Evolutionary conservation across 1,284 basidiomycete genomes (phyloP).

Genomic region (Gastroboletus turbinatus): DNA sequence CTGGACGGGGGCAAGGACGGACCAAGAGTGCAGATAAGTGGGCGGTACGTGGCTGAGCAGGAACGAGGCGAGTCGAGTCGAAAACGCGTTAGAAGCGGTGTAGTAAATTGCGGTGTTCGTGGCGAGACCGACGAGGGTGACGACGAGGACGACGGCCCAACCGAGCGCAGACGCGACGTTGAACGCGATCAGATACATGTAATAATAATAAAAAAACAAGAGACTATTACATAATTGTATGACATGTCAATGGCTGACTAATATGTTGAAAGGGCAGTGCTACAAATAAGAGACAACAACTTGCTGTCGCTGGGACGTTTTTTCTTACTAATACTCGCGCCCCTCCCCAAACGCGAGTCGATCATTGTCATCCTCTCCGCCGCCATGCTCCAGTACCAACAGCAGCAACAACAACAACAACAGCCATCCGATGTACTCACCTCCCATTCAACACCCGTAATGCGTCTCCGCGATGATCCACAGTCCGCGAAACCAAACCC

Average conservation of each 20-base stretch:
- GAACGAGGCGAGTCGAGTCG: constrained; percentile 27
- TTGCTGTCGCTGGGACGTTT: constrained; percentile 13
- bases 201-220: not conserved
- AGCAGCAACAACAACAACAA: constrained; percentile 26
- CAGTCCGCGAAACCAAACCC: constrained; percentile 14
- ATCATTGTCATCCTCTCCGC: constrained; percentile 36
- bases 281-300: constrained; percentile 28
- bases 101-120: not conserved
- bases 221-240: constrained; percentile 16
- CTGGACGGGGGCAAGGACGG: constrained; percentile 73
- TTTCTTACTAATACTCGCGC: constrained; percentile 40
- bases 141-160: constrained; percentile 72
- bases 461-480: constrained; percentile 64
- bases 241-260: constrained; percentile 11
- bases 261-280: not conserved
- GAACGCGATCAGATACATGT: constrained; percentile 72
- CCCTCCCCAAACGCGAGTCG: constrained; percentile 36
- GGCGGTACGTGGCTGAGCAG: constrained; percentile 47
- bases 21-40: constrained; percentile 59
- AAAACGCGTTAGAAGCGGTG: constrained; percentile 20
- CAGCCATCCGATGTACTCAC: constrained; percentile 39
- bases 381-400: constrained; percentile 38
- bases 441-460: constrained; percentile 42
- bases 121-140: constrained; percentile 28
- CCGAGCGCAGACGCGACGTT: constrained; percentile 72